phyloP scores from a whole-genome alignment of 768 basidiomycete species.

The Termitomyces sp. region DNA sequence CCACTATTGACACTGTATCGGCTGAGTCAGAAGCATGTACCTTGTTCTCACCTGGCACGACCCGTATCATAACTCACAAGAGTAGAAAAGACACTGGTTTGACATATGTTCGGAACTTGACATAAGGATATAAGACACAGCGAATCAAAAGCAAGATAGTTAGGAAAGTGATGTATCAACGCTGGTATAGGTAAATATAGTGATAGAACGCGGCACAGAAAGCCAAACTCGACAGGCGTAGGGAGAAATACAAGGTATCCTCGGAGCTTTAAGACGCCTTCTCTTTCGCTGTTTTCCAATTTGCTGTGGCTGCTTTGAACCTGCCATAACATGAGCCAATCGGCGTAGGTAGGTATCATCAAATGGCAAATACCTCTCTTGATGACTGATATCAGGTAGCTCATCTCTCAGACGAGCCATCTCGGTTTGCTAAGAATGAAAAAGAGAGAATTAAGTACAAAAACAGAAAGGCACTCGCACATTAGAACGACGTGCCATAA shows the following conservation, averaged over 20 bases:
- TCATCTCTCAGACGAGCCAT: conserved; percentile 75
- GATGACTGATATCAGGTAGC: conserved; percentile 67
- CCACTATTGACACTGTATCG: not conserved
- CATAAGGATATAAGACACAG: conserved; percentile 10
- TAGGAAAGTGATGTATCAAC: not conserved
- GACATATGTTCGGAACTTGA: not conserved
- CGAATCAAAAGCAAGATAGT: conserved; percentile 4
- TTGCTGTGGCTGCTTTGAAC: conserved; percentile 69
- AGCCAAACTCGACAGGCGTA: not conserved
- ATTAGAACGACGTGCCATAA: conserved; percentile 36
- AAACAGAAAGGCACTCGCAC: not conserved
- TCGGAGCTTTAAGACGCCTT: conserved; percentile 33
- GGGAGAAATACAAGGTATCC: too few species aligned
- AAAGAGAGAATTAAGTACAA: not conserved
- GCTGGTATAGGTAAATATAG: not conserved
- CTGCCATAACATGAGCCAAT: conserved; percentile 25
- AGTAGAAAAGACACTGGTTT: too few species aligned
- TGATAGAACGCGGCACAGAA: not conserved
- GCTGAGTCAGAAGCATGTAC: not conserved
- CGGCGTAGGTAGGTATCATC: not conserved
- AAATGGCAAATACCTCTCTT: conserved; percentile 53
- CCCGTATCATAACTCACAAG: too few species aligned
- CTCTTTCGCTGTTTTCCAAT: conserved; percentile 75
- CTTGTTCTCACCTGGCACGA: not conserved
- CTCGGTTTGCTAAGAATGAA: conserved; percentile 54